phyloP scores from a whole-genome alignment of 345 rosid genomes.

The Linum tenue region DNA sequence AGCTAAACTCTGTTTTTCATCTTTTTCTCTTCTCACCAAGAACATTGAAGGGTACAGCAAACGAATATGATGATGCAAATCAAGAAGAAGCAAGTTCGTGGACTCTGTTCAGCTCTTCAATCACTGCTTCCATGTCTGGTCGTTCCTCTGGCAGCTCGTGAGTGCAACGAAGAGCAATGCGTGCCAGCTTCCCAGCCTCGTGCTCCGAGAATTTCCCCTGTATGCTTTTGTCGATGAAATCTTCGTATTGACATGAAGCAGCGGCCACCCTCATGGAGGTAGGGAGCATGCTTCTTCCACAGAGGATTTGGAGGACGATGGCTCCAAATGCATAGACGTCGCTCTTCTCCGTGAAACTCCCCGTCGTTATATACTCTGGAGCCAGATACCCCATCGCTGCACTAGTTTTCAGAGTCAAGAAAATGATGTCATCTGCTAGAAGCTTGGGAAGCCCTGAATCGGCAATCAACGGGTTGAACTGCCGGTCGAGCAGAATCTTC shows the following conservation, averaged over 20 bases:
- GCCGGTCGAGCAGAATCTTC: constrained; percentile 71
- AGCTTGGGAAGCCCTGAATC: constrained; percentile 77
- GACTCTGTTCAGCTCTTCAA: constrained; percentile 34
- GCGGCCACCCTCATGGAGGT: constrained; percentile 52
- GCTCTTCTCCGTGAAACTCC: constrained; percentile 74
- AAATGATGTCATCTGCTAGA: constrained; percentile 76
- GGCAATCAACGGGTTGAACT: constrained; percentile 70
- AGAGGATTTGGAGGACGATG: constrained; percentile 71
- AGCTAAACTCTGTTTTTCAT: no score
- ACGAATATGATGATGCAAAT: not conserved
- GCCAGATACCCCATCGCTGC: constrained; percentile 97
- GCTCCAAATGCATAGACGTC: constrained; percentile 90
- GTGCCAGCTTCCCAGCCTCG: constrained; percentile 46
- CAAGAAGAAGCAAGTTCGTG: not conserved
- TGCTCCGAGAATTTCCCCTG: constrained; percentile 18
- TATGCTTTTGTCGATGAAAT: constrained; percentile 52
- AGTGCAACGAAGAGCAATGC: constrained; percentile 55
- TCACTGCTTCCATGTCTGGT: constrained; percentile 49
- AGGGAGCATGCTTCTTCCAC: constrained; percentile 56
- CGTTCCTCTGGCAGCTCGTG: constrained; percentile 58
- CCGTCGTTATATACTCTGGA: constrained; percentile 87
- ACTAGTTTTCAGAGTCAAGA: constrained; percentile 73
- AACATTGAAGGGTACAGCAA: no score
- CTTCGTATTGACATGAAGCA: constrained; percentile 41
- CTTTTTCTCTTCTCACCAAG: no score